Evolutionary conservation across 371 early-diverging fungal genomes (phyloP), one percentile per base, ranked within the genome.

Genomic region (Mucor plumbeus): DNA sequence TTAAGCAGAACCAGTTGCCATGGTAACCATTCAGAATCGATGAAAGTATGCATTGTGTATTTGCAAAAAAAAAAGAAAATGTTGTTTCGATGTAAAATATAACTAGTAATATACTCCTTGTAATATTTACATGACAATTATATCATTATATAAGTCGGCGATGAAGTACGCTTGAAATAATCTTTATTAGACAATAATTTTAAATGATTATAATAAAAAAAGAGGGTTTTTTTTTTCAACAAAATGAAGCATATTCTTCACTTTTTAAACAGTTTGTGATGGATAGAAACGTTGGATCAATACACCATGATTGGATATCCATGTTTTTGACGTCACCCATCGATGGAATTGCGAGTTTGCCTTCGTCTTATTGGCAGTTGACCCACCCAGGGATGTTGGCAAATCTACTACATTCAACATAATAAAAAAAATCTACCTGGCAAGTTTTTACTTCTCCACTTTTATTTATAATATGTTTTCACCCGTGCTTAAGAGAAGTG

Each of bases 401-500:
- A 21, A 31, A 44, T 17, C 15, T 44, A 44, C 17, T 17, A 44
- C 44, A 44, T 44, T 17, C 21, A 50, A 21, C 50, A 19, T 26
- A 50, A 50, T 21, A 50, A 50, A 7, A 11, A 36, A 50, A 50
- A 21, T 50, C 26, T 9, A 21, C 11, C 50, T 50, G 50, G 21
- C 50, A 50, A 21, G 44, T 50, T 50, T 50, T 50, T 50, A 48
- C 26, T 50, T 50, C 26, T 50, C 10, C 50, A 21, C 50, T 50
- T 19, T 19, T 38, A 38, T 57, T 38, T 21, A 38, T 26, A 63
- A 6, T 13, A 63, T 63, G 63, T 63, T 63, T 31, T 63, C 63
- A 11, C 63, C 63, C n/a, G 54, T 53, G 38, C 50, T 63, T 21
- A 63, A 63, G 63, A 63, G 54, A 63, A 63, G 63, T 53, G 63